A percentile compares a stretch with the other conserved stretches of the same genome.
These are phyloP conservation scores for Apiotrichum sp. DNA, from an alignment of 1,284 basidiomycete species.

Conservation along the genomic window DNA sequence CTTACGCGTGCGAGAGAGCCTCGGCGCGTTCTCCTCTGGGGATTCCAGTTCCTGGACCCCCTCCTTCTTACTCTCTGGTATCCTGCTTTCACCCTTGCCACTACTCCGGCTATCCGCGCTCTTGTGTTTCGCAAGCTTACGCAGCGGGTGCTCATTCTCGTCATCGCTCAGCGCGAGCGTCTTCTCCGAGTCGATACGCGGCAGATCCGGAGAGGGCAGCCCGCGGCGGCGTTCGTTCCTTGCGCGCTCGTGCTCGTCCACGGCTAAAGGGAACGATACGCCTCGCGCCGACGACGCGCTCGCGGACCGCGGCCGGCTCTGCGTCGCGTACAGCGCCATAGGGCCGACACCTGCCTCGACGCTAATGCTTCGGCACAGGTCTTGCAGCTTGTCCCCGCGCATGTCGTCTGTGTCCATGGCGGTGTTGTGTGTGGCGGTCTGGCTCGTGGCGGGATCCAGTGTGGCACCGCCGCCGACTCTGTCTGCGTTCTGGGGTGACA, in stretches of 20 bases:
- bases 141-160: background rate
- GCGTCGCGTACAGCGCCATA: conserved; percentile 7
- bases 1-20: conserved; percentile 8
- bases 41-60: background rate
- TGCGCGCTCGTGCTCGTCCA: background rate
- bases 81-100: background rate
- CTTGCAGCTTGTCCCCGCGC: conserved; percentile 7
- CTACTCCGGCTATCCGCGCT: background rate
- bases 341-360: conserved; percentile 13
- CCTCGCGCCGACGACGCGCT: background rate
- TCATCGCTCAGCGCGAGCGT: conserved; percentile 5
- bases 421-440: background rate
- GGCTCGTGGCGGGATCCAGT: too few species aligned
- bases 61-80: too few species aligned
- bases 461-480: too few species aligned
- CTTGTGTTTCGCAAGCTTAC: background rate
- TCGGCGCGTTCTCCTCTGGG: background rate
- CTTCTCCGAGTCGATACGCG: conserved; percentile 18
- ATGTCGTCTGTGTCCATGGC: background rate
- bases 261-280: conserved; percentile 3
- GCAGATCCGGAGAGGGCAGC: conserved; percentile 1
- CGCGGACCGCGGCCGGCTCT: conserved; percentile 4
- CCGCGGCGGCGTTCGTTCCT: background rate
- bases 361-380: conserved; percentile 10
- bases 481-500: too few species aligned